These are phyloP conservation scores for Paraphaeosphaeria minitans DNA, from an alignment of 2,329 filamentous ascomycete species.

Conservation along the genomic window DNA sequence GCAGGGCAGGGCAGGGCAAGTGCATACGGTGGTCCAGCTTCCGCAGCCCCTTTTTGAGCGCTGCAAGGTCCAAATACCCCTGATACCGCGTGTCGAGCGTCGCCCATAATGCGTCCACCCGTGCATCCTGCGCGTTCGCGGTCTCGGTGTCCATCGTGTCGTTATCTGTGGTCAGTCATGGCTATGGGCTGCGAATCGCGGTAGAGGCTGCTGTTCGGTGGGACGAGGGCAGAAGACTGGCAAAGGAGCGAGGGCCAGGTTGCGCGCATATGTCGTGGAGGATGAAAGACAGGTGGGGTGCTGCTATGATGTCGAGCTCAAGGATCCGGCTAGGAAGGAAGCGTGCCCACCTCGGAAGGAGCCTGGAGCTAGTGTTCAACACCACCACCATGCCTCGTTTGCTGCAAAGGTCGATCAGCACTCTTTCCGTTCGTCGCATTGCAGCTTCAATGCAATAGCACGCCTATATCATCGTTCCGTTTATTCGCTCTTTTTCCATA, in stretches of 20 bases:
- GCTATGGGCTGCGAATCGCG: constrained; percentile 36
- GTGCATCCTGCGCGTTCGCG: constrained; percentile 76
- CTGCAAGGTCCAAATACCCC: constrained; percentile 82
- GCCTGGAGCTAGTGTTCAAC: constrained; percentile 1
- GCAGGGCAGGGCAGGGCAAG: constrained; percentile 5
- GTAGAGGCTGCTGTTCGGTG: constrained; percentile 24
- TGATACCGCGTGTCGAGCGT: constrained; percentile 77
- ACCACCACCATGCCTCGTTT: background rate
- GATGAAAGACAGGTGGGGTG: constrained; percentile 23
- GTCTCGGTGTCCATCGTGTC: constrained; percentile 73
- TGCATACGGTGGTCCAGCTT: constrained; percentile 89
- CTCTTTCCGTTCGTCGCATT: background rate
- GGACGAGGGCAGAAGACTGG: constrained; percentile 29
- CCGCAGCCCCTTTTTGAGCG: constrained; percentile 80
- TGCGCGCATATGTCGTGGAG: constrained; percentile 30
- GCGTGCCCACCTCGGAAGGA: constrained; percentile 10
- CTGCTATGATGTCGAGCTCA: constrained; percentile 16
- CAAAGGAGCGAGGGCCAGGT: constrained; percentile 24
- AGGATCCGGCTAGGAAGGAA: constrained; percentile 1
- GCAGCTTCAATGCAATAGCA: background rate
- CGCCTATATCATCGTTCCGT: background rate
- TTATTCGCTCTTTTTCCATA: background rate
- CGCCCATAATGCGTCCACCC: constrained; percentile 83
- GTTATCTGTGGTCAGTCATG: constrained; percentile 49
- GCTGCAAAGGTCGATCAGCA: background rate